These are phyloP conservation scores for Mallotus repandus DNA, from an alignment of 441 rosid species.

Conservation along the genomic window DNA sequence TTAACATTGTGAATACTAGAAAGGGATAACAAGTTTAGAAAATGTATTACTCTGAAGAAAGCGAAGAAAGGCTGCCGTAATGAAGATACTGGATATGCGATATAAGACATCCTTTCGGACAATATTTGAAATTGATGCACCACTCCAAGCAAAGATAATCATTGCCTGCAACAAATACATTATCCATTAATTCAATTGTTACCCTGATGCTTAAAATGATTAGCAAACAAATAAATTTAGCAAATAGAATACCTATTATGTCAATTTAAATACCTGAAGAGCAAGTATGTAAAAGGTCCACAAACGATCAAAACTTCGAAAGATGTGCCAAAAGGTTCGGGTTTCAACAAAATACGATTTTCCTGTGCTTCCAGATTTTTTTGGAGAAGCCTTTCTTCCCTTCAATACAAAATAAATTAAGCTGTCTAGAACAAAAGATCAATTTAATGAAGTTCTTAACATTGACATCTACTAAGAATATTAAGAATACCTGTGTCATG, in stretches of 20 bases:
- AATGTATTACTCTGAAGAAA: conserved; percentile 70
- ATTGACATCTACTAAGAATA: conserved; percentile 18
- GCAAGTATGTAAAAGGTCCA: conserved; percentile 95
- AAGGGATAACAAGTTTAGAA: not conserved
- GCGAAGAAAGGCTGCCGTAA: conserved; percentile 93
- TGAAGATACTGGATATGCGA: conserved; percentile 80
- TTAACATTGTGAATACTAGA: conserved; percentile 1
- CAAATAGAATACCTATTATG: conserved; percentile 6
- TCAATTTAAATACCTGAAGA: conserved; percentile 66
- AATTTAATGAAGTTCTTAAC: conserved; percentile 7
- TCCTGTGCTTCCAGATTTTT: conserved; percentile 66
- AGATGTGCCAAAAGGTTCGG: conserved; percentile 95
- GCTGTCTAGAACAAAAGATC: conserved; percentile 18
- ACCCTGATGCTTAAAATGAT: not conserved
- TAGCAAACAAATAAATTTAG: not conserved
- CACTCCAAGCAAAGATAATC: conserved; percentile 82
- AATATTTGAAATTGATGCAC: conserved; percentile 54
- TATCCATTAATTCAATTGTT: conserved; percentile 1
- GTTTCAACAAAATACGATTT: conserved; percentile 93
- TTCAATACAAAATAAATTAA: conserved; percentile 32
- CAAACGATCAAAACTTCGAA: conserved; percentile 88
- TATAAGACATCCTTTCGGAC: conserved; percentile 61
- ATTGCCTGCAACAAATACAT: conserved; percentile 58
- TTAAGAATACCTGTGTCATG: conserved; percentile 39
- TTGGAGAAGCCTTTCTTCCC: conserved; percentile 57